phyloP scores from a whole-genome alignment of 768 basidiomycete genomes.

The Boletales sp. region DNA sequence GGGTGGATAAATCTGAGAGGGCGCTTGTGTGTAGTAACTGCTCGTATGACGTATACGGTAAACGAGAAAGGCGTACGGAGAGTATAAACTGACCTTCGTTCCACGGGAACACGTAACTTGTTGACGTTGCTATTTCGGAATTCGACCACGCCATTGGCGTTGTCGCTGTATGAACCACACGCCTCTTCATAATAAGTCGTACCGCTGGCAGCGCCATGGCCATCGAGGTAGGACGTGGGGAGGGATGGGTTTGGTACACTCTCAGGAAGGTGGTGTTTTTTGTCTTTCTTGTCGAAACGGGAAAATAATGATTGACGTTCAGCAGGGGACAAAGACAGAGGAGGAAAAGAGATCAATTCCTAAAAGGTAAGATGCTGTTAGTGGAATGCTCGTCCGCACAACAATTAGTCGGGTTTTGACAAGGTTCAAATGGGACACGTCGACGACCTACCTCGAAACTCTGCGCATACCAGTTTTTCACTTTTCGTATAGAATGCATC shows the following conservation, averaged over 20 bases:
- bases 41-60: constrained; percentile 1
- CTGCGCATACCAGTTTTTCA: constrained; percentile 99
- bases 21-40: constrained; percentile 85
- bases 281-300: constrained; percentile 32
- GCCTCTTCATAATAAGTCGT: constrained; percentile 2
- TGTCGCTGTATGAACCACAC: constrained; percentile 17
- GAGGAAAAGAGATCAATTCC: constrained; percentile 89
- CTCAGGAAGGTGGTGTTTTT: constrained; percentile 54
- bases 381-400: not conserved
- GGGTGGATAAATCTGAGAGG: constrained; percentile 76
- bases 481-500: constrained; percentile 90
- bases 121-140: constrained; percentile 52
- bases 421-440: not conserved
- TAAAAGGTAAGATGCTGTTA: constrained; percentile 27
- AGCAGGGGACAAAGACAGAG: constrained; percentile 62
- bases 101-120: constrained; percentile 75
- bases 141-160: constrained; percentile 24
- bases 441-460: constrained; percentile 81
- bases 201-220: constrained; percentile 27
- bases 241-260: constrained; percentile 79
- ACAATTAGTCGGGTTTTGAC: not conserved
- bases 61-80: not conserved
- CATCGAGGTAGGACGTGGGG: constrained; percentile 28
- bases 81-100: constrained; percentile 56
- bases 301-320: constrained; percentile 65